Base-by-base conservation (phyloP, 495 filamentous ascomycete species). In the Penicillium riverlandense region DNA sequence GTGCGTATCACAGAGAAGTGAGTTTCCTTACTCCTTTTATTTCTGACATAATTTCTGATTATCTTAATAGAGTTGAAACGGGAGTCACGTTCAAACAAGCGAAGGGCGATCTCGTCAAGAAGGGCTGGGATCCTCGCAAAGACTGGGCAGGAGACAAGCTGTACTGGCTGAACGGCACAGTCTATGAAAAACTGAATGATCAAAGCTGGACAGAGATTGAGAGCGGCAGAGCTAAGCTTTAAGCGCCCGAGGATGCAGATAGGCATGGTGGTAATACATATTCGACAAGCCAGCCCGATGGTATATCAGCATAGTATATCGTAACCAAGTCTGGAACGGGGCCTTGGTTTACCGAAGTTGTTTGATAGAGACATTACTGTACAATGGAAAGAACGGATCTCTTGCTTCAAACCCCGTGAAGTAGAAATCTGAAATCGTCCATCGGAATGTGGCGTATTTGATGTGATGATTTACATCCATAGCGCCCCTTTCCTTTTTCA, bases 31-130 rank as follows among this genome's bases (percentile, higher is more conserved):
- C 37, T 16, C 30, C 30, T 2, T 22, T 11, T 44, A 16, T 27
- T 16, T 28, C 29, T 7, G 28, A 11, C 22, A 3, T 22, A 16
- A 0, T 22, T 22, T 3, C 22, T 22, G 22, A 22, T 22, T 22
- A 4, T 22, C 22, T 2, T 4, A 22, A 4, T 12, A 76, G 72
- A 51, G 71, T 77, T 37, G 62, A 63, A 35, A 69, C 71, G 2
- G 69, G 67, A 22, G 70, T 68, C 6, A 77, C 71, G 1, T 77
- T 77, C 58, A 77, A 77, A 47, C 71, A 77, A 49, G 66, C 73
- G 11, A 77, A 74, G 45, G 64, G 63, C 14, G 71, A 72, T 13
- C 40, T 77, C 14, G 45, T 61, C 3, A 71, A 72, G 54, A 73
- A 69, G 44, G 57, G 61, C 15, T 77, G 73, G 73, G 55, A 63